Evolutionary conservation across 768 basidiomycete genomes (phyloP).

Genomic region (Agaricus subrufescens): DNA sequence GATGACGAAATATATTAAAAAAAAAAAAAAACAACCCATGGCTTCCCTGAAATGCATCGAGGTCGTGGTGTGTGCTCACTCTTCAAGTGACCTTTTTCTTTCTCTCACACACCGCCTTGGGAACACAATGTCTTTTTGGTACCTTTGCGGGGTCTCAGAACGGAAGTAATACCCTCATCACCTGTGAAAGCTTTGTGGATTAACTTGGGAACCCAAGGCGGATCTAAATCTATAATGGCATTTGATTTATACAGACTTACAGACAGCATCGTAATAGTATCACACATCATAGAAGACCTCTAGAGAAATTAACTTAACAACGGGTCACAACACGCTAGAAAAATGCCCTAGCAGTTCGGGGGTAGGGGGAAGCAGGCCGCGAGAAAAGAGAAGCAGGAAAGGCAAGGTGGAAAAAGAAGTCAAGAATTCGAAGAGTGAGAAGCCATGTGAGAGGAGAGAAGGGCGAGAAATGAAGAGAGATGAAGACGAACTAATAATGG

Average conservation of each 20-base stretch:
- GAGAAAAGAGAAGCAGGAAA: slow-evolving; percentile 3
- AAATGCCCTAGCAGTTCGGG: slow-evolving; percentile 6
- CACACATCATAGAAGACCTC: background rate
- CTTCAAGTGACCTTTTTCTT: no score
- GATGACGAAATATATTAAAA: no score
- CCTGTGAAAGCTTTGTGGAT: no score
- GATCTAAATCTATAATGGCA: background rate
- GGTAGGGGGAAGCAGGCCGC: background rate
- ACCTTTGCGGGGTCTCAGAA: no score
- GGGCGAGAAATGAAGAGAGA: background rate
- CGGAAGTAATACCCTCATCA: no score
- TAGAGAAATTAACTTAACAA: background rate
- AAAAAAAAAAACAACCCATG: no score
- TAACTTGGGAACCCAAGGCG: background rate
- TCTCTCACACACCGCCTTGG: no score
- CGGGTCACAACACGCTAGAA: background rate
- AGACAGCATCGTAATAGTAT: background rate
- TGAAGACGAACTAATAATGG: slow-evolving; percentile 4
- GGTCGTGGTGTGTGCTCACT: no score
- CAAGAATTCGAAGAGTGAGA: slow-evolving; percentile 5
- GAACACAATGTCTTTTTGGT: no score
- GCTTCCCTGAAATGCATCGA: no score
- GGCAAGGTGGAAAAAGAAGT: background rate
- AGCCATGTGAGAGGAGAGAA: slow-evolving; percentile 2
- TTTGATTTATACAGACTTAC: slow-evolving; percentile 1